These are phyloP conservation scores for Candida tropicalis DNA, from an alignment of 1,139 yeast species.

Conservation along the genomic window DNA sequence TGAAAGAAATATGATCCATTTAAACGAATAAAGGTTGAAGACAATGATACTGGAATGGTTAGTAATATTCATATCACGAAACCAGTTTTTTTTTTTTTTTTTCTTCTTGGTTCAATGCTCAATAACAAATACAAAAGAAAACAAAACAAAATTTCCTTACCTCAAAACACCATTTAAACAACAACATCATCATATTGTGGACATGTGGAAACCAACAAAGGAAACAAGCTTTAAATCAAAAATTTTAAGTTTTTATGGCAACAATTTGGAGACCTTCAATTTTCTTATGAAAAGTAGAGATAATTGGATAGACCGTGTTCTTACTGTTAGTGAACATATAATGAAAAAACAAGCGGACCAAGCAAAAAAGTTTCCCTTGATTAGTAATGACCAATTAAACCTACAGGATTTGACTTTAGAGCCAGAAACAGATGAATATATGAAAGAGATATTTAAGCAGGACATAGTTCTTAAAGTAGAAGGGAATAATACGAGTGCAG, in stretches of 20 bases:
- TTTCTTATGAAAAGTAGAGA: slow-evolving; percentile 29
- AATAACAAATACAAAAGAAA: no score
- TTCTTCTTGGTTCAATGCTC: no score
- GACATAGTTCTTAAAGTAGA: not conserved
- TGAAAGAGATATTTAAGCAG: slow-evolving; percentile 9
- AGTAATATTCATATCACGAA: no score
- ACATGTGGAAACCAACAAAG: slow-evolving; percentile 9
- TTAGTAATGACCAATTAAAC: slow-evolving; percentile 10
- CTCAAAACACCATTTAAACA: not conserved
- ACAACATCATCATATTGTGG: not conserved
- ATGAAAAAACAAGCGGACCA: slow-evolving; percentile 5
- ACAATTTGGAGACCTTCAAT: slow-evolving; percentile 32
- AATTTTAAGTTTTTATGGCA: slow-evolving; percentile 27
- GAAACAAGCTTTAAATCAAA: slow-evolving; percentile 8
- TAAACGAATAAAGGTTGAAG: not conserved
- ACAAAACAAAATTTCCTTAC: not conserved
- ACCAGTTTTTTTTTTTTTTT: no score
- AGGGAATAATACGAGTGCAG: not conserved
- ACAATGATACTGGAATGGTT: no score
- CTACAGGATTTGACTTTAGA: slow-evolving; percentile 9
- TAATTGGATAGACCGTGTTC: slow-evolving; percentile 39
- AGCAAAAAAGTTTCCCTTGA: slow-evolving; percentile 5
- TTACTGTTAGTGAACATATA: slow-evolving; percentile 30
- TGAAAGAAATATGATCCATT: not conserved
- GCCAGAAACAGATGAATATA: slow-evolving; percentile 9